phyloP scores from a whole-genome alignment of 73 alveolate species.

The Paramecium primaurelia region DNA sequence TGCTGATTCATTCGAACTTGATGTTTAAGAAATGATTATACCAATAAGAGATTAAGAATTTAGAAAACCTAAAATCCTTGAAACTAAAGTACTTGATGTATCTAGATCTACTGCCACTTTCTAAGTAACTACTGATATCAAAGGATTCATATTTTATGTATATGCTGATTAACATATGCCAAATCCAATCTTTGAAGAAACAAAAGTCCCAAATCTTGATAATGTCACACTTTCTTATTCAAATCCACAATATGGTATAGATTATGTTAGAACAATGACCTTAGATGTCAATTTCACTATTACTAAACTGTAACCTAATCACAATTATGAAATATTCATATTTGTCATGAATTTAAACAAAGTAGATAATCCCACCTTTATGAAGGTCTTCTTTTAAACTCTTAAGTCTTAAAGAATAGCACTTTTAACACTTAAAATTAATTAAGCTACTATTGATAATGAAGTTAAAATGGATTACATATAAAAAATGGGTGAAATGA shows the following conservation, averaged over 20 bases:
- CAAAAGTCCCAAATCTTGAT: background rate
- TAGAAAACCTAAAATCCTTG: background rate
- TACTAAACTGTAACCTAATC: background rate
- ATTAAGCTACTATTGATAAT: background rate
- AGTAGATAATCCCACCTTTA: slow-evolving; percentile 32
- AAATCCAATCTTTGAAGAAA: background rate
- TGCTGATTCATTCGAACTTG: slow-evolving; percentile 41
- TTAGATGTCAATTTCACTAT: slow-evolving; percentile 48
- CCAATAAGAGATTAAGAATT: slow-evolving; percentile 13
- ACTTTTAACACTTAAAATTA: slow-evolving; percentile 2
- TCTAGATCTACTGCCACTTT: slow-evolving; percentile 59
- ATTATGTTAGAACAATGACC: slow-evolving; percentile 36
- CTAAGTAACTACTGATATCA: slow-evolving; percentile 16
- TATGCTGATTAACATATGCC: slow-evolving; percentile 61
- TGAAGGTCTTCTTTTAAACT: background rate
- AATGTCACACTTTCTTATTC: slow-evolving; percentile 39
- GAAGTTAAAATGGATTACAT: slow-evolving; percentile 44
- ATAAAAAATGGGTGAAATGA: slow-evolving; percentile 9
- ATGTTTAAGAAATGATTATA: background rate
- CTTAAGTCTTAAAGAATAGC: background rate
- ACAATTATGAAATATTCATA: slow-evolving; percentile 56
- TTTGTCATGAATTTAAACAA: slow-evolving; percentile 48
- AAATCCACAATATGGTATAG: slow-evolving; percentile 50
- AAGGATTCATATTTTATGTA: slow-evolving; percentile 54
- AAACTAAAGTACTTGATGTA: background rate